Percentiles rank a stretch among this genome's conserved stretches.
Evolutionary conservation across 441 rosid genomes (phyloP).

Genomic region (Adansonia gregorii): DNA sequence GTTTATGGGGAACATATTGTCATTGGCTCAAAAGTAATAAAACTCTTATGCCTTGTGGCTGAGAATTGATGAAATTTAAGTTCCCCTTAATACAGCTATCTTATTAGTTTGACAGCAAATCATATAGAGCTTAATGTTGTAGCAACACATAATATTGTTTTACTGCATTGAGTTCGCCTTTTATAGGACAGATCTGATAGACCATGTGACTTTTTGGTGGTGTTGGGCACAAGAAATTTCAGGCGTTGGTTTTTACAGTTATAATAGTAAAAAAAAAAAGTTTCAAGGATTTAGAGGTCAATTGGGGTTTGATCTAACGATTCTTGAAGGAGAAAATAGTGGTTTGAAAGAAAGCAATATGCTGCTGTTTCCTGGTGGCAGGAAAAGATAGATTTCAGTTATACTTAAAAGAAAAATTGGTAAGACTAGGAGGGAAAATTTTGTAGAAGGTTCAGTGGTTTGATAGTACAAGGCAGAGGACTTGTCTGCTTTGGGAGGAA

Average conservation of each 20-base stretch:
- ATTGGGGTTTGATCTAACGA: constrained; percentile 5
- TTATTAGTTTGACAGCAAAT: constrained; percentile 4
- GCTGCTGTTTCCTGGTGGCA: not conserved
- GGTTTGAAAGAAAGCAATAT: not conserved
- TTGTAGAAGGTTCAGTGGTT: not conserved
- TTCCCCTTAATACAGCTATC: not conserved
- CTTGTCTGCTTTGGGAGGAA: not conserved
- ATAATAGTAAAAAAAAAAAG: not conserved
- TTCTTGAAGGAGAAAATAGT: constrained; percentile 15
- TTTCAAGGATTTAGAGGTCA: not conserved
- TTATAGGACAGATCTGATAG: not conserved
- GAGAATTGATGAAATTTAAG: constrained; percentile 18
- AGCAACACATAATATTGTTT: not conserved
- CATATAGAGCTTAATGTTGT: not conserved
- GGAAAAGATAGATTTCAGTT: not conserved
- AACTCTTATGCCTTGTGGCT: constrained; percentile 13
- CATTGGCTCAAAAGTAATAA: not conserved
- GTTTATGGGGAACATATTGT: not conserved
- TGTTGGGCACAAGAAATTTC: constrained; percentile 3
- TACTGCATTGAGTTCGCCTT: constrained; percentile 9
- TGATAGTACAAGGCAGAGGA: not conserved
- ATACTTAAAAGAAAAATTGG: not conserved
- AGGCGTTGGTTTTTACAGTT: not conserved
- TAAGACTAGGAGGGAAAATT: not conserved
- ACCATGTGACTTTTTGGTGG: constrained; percentile 4